These are phyloP conservation scores for Wickerhamomyces chaumierensis DNA, from an alignment of 805 yeast species.

Conservation along the genomic window DNA sequence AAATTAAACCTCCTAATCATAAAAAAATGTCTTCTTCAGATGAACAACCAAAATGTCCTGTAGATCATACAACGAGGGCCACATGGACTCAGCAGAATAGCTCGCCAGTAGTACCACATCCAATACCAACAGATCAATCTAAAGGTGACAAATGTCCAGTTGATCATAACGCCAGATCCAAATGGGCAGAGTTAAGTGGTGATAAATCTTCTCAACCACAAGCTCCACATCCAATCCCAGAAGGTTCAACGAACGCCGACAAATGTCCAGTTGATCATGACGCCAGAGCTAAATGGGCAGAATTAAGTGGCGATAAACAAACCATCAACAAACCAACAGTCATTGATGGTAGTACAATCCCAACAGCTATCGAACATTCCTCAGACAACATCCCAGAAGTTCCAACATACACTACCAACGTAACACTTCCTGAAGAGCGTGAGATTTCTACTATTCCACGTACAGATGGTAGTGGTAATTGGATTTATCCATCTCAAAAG, in stretches of 20 bases:
- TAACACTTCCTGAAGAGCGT: constrained; percentile 55
- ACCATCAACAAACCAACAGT: constrained; percentile 3
- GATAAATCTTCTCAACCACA: too few species aligned
- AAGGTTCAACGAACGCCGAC: constrained; percentile 14
- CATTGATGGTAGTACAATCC: constrained; percentile 12
- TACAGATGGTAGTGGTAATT: constrained; percentile 53
- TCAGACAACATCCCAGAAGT: constrained; percentile 30
- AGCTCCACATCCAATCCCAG: constrained; percentile 13
- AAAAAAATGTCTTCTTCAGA: not conserved
- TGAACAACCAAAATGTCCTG: constrained; percentile 3
- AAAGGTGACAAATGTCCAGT: too few species aligned
- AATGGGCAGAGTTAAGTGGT: constrained; percentile 5
- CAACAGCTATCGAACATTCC: constrained; percentile 26
- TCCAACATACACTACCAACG: constrained; percentile 24
- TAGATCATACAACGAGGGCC: not conserved
- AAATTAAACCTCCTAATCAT: not conserved
- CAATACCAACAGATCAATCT: too few species aligned
- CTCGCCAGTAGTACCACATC: too few species aligned
- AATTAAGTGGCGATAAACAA: constrained; percentile 19
- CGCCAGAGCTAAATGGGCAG: constrained; percentile 50
- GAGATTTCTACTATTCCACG: constrained; percentile 78
- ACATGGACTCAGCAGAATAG: constrained; percentile 16
- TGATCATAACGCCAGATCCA: constrained; percentile 27
- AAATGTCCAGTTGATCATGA: constrained; percentile 62
- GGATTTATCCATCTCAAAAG: constrained; percentile 94